Evolutionary conservation across 495 filamentous ascomycete genomes (phyloP), one percentile per base, ranked within the genome.

Genomic region (Aspergillus baeticus): DNA sequence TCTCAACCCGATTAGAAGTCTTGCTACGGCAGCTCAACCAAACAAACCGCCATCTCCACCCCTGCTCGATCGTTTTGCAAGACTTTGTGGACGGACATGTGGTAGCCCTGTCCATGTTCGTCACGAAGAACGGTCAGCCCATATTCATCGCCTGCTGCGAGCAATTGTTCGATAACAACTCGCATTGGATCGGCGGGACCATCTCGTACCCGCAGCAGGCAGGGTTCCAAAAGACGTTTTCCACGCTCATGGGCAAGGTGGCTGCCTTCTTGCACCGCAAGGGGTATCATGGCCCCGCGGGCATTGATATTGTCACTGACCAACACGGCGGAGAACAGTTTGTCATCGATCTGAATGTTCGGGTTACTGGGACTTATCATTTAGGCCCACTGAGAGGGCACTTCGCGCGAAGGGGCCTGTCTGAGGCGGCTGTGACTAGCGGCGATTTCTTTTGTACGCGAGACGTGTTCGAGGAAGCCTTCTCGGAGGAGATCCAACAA

Each of bases 331-430:
- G 48, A 17, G 10, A 36, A 10, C 47, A 45, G 7, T 11, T 58
- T 8, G 31, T 58, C 8, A 49, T 58, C 18, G 55, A 58, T 47
- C 18, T 58, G 26, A 58, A 58, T 47, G 46, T 43, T 3, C 55
- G 55, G n/a, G 38, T 52, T 10, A 58, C 55, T 4, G 55, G 55
- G 13, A 44, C 55, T 13, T 58, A 46, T 45, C 47, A 52, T 46
- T 34, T 58, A 11, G 55, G 55, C 29, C 22, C 39, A 5, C 29
- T 58, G 11, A 36, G 22, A 31, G 48, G 47, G 1, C 55, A 58
- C 41, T 58, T 58, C 23, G 23, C 21, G 10, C 17, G 33, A 0
- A 17, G 33, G 31, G 55, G 55, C 8, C 34, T 52, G 13, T 33
- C 29, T 3, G 55, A 52, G 11, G 55, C 34, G n/a, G n/a, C n/a